Evolutionary conservation across 768 basidiomycete genomes (phyloP), one percentile per base, ranked within the genome.

Genomic region (Dioszegia aurantiaca): DNA sequence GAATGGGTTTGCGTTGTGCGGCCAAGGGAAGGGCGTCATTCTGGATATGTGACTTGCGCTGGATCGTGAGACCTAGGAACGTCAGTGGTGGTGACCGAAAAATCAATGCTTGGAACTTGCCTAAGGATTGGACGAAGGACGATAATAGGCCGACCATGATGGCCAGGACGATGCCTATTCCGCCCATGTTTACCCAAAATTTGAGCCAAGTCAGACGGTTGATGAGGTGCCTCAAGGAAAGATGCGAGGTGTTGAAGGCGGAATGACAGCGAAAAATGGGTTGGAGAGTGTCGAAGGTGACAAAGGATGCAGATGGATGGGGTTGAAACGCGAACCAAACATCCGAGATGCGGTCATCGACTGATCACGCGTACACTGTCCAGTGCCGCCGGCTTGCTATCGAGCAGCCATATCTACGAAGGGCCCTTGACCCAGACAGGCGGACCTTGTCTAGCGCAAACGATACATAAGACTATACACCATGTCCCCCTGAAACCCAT

Each of bases 11-110:
- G 57, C 81, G 81, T 71, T 85, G 85, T 49, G 83, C 77, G 23
- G 81, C 72, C 53, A 84, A 81, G 2, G 90, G 89, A 11, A 87
- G 80, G 2, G 79, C 76, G 65, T 90, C 87, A 70, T 93, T 89
- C 48, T 86, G 78, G 47, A 94, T 83, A 81, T 97, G 92, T 65
- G 88, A 90, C 80, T 93, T 91, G 60, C 92, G 85, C 74, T 94
- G 92, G 55, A 97, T 85, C 24, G 92, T 93, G 40, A 97, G 82
- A 19, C 91, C 80, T 79, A 64, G 44, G 44, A 17, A 47, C 19
- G 43, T 12, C 27, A 52, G 21, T 4, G 23, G 10, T 19, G n/a
- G 28, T 23, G 28, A n/a, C 40, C 26, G 21, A 8, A 37, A 27
- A n/a, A 16, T 9, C 14, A 23, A 4, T 27, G 41, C 27, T 33